Conservation (phyloP, 2,329 filamentous ascomycete genomes). For the Tolypocladium endophyticum region DNA sequence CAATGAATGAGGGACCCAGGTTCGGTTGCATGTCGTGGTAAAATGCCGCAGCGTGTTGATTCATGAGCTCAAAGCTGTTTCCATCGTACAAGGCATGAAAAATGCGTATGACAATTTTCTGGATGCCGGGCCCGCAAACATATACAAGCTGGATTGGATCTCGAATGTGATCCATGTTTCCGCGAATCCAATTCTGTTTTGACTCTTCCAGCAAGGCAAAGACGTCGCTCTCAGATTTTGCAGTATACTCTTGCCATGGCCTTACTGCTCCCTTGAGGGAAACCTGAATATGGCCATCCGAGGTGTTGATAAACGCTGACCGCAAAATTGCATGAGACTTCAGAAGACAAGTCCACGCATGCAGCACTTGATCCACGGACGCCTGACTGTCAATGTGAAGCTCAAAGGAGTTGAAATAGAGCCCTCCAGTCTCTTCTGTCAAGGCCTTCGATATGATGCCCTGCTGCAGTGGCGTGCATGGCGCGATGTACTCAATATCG, state of each 20-base stretch:
- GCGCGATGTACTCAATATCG: constrained; percentile 62
- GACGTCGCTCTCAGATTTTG: constrained; percentile 17
- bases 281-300: constrained; percentile 68
- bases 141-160: constrained; percentile 42
- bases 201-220: constrained; percentile 21
- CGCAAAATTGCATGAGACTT: constrained; percentile 53
- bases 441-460: constrained; percentile 70
- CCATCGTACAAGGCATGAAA: constrained; percentile 89
- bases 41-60: constrained; percentile 39
- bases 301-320: constrained; percentile 60
- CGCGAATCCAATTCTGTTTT: constrained; percentile 40
- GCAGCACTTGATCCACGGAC: constrained; percentile 35
- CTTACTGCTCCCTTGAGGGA: constrained; percentile 36
- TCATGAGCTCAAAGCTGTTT: constrained; percentile 59
- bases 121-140: constrained; percentile 15
- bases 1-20: constrained; percentile 47
- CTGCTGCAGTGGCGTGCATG: constrained; percentile 78
- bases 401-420: constrained; percentile 71
- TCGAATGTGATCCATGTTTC: constrained; percentile 36
- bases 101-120: constrained; percentile 51
- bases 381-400: constrained; percentile 40
- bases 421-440: constrained; percentile 35
- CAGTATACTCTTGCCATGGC: constrained; percentile 30
- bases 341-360: constrained; percentile 48
- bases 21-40: constrained; percentile 10